Percentiles rank a stretch among this genome's conserved stretches.
phyloP scores from a whole-genome alignment of 2,329 filamentous ascomycete species.

The Mollisiaceae sp. region DNA sequence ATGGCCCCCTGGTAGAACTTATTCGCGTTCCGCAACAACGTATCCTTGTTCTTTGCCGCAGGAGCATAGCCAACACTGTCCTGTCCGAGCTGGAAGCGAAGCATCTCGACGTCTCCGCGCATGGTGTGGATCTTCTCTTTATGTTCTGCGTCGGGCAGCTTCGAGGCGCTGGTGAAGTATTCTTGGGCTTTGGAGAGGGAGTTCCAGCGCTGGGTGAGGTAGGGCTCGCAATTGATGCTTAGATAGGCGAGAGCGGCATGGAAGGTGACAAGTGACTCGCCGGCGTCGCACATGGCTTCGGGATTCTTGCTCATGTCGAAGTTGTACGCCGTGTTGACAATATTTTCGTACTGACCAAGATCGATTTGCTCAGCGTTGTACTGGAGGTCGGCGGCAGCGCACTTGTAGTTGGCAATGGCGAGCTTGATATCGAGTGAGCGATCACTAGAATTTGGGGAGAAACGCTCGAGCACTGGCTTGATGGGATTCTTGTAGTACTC shows the following conservation, averaged over 20 bases:
- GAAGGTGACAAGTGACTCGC: conserved; percentile 50
- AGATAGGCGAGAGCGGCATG: conserved; percentile 44
- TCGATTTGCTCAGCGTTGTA: conserved; percentile 39
- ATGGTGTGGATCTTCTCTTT: conserved; percentile 57
- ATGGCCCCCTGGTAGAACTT: conserved; percentile 61
- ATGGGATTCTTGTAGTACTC: conserved; percentile 19
- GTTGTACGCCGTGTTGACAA: not conserved
- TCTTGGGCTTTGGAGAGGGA: conserved; percentile 56
- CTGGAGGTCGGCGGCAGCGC: conserved; percentile 59
- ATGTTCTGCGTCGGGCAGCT: conserved; percentile 55
- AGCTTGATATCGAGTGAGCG: conserved; percentile 46
- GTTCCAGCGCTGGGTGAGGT: conserved; percentile 51
- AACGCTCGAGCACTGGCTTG: conserved; percentile 10
- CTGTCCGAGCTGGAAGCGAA: conserved; percentile 57
- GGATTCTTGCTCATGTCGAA: conserved; percentile 15
- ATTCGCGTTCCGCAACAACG: conserved; percentile 59
- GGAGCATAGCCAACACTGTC: conserved; percentile 43
- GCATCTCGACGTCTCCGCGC: conserved; percentile 60
- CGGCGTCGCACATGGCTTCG: conserved; percentile 10
- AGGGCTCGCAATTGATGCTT: conserved; percentile 15
- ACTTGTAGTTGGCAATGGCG: conserved; percentile 60
- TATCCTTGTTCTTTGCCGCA: conserved; percentile 46
- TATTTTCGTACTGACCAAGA: not conserved
- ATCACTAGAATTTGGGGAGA: not conserved
- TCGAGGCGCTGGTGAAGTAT: conserved; percentile 55